Evolutionary conservation across 2,329 filamentous ascomycete species (phyloP).

Genomic region (Diplodia intermedia): DNA sequence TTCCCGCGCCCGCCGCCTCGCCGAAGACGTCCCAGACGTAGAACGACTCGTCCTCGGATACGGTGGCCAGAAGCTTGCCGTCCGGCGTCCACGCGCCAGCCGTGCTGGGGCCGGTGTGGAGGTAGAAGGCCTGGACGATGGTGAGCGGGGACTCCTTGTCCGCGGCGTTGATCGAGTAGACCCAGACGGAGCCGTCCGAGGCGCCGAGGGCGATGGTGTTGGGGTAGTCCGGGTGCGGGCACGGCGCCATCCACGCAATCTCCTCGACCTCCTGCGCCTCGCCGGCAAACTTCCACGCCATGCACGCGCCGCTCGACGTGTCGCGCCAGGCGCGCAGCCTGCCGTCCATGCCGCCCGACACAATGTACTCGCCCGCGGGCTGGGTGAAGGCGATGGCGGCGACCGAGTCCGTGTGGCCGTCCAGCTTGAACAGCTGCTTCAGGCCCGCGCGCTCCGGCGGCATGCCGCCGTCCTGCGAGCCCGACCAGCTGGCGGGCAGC

Average conservation of each 20-base stretch:
- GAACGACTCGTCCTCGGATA: constrained; percentile 85
- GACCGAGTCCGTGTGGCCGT: constrained; percentile 92
- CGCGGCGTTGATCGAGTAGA: constrained; percentile 80
- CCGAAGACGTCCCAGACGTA: constrained; percentile 95
- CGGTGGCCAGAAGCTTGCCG: constrained; percentile 83
- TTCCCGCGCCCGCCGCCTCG: constrained; percentile 70
- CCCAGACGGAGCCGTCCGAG: constrained; percentile 91
- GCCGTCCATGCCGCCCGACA: constrained; percentile 90
- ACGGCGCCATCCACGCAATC: constrained; percentile 86
- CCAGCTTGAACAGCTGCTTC: constrained; percentile 72
- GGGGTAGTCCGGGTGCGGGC: constrained; percentile 72
- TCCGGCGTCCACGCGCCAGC: constrained; percentile 91
- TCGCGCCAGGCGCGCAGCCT: constrained; percentile 74
- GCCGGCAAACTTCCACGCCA: constrained; percentile 70
- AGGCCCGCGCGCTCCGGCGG: constrained; percentile 65
- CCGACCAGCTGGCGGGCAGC: constrained; percentile 77
- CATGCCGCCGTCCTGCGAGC: constrained; percentile 47
- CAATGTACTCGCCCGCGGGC: constrained; percentile 80
- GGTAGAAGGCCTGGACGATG: constrained; percentile 90
- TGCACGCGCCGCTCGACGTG: constrained; percentile 45
- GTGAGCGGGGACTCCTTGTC: constrained; percentile 69
- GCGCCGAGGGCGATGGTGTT: constrained; percentile 89
- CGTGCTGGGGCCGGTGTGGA: constrained; percentile 85
- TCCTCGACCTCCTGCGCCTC: constrained; percentile 91
- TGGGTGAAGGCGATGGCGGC: constrained; percentile 85